A percentile compares a stretch with the other conserved stretches of the same genome.
These are phyloP conservation scores for Plasmodium adleri DNA, from an alignment of 169 alveolate genomes.

Conservation along the genomic window DNA sequence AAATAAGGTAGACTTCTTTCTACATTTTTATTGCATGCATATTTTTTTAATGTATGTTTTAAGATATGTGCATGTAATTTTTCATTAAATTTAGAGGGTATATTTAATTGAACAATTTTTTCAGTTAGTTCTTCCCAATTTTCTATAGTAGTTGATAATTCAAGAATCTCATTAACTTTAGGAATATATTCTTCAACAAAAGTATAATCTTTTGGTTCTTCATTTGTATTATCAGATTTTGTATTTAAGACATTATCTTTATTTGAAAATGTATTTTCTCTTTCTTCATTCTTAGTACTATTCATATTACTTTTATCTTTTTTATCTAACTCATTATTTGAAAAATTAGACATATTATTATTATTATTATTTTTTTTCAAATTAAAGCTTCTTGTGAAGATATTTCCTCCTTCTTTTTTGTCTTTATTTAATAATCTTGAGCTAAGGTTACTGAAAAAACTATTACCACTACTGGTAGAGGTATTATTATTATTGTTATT, in stretches of 20 bases:
- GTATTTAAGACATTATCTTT: too few species aligned
- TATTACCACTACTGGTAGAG: background rate
- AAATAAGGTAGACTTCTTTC: conserved; percentile 49
- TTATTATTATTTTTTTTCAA: conserved; percentile 15
- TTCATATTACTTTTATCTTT: background rate
- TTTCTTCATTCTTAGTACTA: background rate
- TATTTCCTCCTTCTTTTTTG: conserved; percentile 15
- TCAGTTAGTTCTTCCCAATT: conserved; percentile 57
- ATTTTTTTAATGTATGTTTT: conserved; percentile 61
- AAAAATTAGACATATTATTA: background rate
- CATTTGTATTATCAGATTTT: background rate
- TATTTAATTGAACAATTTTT: conserved; percentile 52
- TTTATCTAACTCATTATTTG: conserved; percentile 4
- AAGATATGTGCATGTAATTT: conserved; percentile 47
- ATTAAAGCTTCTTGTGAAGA: conserved; percentile 21
- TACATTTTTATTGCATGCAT: conserved; percentile 73
- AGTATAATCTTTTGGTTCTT: conserved; percentile 12
- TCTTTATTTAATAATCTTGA: conserved; percentile 28
- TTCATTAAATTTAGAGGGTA: conserved; percentile 60
- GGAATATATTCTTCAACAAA: conserved; percentile 61
- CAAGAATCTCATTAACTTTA: conserved; percentile 50
- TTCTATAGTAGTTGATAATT: conserved; percentile 37
- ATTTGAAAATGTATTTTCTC: background rate
- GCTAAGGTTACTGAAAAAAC: conserved; percentile 20
- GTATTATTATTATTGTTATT: background rate